phyloP scores from a whole-genome alignment of 352 stramenopile species.

The Pythium rishiriense region DNA sequence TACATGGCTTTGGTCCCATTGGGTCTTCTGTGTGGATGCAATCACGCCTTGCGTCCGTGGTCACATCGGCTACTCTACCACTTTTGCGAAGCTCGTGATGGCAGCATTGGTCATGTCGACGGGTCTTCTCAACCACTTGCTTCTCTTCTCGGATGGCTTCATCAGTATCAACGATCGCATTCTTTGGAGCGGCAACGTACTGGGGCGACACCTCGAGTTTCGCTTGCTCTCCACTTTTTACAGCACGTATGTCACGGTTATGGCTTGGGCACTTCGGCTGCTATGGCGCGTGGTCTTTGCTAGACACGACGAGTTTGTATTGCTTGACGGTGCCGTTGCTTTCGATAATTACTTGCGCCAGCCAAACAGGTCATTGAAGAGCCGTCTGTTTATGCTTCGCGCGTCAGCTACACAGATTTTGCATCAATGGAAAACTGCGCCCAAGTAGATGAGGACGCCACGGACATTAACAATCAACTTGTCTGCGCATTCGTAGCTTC shows the following conservation, averaged over 20 bases:
- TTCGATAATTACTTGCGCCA: constrained; percentile 26
- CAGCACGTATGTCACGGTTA: constrained; percentile 21
- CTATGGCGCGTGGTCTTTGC: constrained; percentile 12
- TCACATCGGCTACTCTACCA: not conserved
- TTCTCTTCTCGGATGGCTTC: constrained; percentile 13
- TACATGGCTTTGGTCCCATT: constrained; percentile 26
- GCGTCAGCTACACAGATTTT: not conserved
- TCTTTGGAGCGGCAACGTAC: constrained; percentile 13
- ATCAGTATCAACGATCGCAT: constrained; percentile 17
- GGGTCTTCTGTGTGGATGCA: constrained; percentile 26
- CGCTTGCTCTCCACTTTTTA: constrained; percentile 23
- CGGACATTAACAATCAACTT: too few relatives aligned
- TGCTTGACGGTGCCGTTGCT: constrained; percentile 23
- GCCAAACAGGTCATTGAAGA: not conserved
- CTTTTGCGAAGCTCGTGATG: constrained; percentile 18
- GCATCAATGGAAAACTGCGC: not conserved
- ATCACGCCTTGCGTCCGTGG: constrained; percentile 14
- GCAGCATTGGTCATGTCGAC: constrained; percentile 8
- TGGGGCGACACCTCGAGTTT: constrained; percentile 12
- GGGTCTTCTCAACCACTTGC: constrained; percentile 21
- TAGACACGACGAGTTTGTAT: constrained; percentile 1
- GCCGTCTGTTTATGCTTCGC: not conserved
- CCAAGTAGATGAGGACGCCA: not conserved
- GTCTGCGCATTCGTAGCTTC: too few relatives aligned
- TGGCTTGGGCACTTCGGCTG: constrained; percentile 14